A percentile compares a stretch with the other conserved stretches of the same genome.
phyloP scores from a whole-genome alignment of 768 basidiomycete species.

The Chiua virens region DNA sequence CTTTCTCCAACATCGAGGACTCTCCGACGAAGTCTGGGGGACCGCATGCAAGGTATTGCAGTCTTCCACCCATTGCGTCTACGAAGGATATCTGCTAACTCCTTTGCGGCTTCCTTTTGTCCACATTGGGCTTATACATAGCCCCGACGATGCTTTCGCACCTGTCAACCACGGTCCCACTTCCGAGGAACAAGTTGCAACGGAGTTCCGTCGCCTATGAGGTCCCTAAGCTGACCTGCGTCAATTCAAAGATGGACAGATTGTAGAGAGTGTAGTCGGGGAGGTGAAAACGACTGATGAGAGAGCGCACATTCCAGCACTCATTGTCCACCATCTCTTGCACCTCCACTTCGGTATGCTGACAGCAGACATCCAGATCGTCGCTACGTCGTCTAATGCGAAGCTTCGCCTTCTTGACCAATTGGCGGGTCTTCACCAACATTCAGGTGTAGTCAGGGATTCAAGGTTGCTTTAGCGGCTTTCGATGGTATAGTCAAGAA shows the following conservation, averaged over 20 bases:
- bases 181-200: conserved; percentile 55
- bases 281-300: conserved; percentile 80
- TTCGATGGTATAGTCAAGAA: conserved; percentile 77
- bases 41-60: conserved; percentile 64
- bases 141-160: conserved; percentile 70
- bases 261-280: conserved; percentile 96
- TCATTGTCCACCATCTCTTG: conserved; percentile 76
- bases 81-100: conserved; percentile 53
- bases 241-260: conserved; percentile 94
- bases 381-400: conserved; percentile 59
- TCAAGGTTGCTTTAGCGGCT: conserved; percentile 71
- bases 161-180: conserved; percentile 92
- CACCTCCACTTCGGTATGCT: conserved; percentile 71
- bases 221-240: conserved; percentile 89
- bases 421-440: conserved; percentile 41
- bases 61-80: conserved; percentile 52
- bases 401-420: conserved; percentile 58
- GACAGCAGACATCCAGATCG: conserved; percentile 48
- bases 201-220: conserved; percentile 84
- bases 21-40: conserved; percentile 67
- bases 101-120: conserved; percentile 48
- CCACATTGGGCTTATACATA: conserved; percentile 74
- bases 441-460: conserved; percentile 48
- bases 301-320: conserved; percentile 70
- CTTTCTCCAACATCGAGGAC: conserved; percentile 50